A percentile compares a stretch with the other conserved stretches of the same genome.
Conservation (phyloP, 345 rosid species). For the Triadica sebifera region DNA sequence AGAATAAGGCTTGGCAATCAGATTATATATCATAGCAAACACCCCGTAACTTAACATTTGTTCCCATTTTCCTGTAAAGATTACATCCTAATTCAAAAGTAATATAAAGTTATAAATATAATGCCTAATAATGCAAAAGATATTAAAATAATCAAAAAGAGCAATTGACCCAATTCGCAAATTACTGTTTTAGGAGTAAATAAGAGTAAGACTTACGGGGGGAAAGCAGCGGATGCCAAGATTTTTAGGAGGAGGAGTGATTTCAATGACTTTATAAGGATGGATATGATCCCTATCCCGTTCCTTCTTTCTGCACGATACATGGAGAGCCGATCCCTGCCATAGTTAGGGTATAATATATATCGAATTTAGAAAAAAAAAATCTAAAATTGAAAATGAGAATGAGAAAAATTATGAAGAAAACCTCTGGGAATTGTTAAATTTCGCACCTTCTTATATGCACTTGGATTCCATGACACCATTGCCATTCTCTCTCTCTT, state of each 20-base stretch:
- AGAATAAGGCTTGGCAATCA: background rate
- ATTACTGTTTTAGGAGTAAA: background rate
- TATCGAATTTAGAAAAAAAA: no score
- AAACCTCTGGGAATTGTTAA: slow-evolving; percentile 2
- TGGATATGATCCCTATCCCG: slow-evolving; percentile 50
- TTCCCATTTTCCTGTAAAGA: background rate
- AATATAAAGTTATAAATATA: background rate
- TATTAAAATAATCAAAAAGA: background rate
- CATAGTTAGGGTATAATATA: background rate
- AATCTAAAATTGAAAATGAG: background rate
- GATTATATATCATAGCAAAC: no score
- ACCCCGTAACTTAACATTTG: no score
- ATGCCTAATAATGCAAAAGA: background rate
- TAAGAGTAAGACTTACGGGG: slow-evolving; percentile 41
- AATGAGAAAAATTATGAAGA: background rate
- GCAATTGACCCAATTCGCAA: background rate
- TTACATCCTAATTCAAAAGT: background rate
- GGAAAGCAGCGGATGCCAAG: slow-evolving; percentile 90
- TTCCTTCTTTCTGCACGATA: slow-evolving; percentile 73
- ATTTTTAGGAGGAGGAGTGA: slow-evolving; percentile 89
- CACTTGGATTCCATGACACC: slow-evolving; percentile 36
- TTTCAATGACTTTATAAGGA: slow-evolving; percentile 86
- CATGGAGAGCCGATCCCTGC: slow-evolving; percentile 37
- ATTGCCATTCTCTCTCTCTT: slow-evolving; percentile 33
- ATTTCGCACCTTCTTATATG: slow-evolving; percentile 44